Conservation (phyloP, 2,329 filamentous ascomycete genomes). For the Cadophora sp. region DNA sequence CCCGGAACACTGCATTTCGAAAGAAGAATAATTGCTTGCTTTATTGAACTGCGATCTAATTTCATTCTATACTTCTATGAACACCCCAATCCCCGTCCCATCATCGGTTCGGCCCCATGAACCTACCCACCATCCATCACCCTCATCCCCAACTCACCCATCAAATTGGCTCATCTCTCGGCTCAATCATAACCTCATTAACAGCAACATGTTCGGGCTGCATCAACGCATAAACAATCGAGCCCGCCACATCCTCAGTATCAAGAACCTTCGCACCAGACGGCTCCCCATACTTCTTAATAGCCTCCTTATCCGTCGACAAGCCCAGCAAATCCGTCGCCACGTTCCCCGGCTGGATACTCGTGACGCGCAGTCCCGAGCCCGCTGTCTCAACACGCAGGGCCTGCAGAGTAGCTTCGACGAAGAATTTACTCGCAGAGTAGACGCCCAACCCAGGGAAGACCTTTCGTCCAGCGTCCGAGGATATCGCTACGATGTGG, state of each 20-base stretch:
- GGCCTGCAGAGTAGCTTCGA: slow-evolving; percentile 79
- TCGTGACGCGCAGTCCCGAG: slow-evolving; percentile 74
- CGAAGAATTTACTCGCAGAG: slow-evolving; percentile 84
- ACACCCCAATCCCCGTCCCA: background rate
- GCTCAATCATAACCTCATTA: slow-evolving; percentile 82
- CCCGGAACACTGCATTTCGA: background rate
- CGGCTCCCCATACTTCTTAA: slow-evolving; percentile 81
- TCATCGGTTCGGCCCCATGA: background rate
- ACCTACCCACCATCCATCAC: background rate
- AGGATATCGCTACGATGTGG: slow-evolving; percentile 83
- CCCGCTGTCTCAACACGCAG: slow-evolving; percentile 79
- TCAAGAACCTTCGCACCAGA: slow-evolving; percentile 78
- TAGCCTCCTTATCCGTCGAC: slow-evolving; percentile 76
- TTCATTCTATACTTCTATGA: background rate
- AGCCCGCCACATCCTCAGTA: slow-evolving; percentile 72
- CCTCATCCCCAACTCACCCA: background rate
- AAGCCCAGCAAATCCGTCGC: slow-evolving; percentile 76
- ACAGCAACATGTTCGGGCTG: slow-evolving; percentile 80
- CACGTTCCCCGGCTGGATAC: slow-evolving; percentile 79
- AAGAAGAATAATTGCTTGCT: background rate
- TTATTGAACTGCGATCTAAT: background rate
- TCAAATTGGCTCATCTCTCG: slow-evolving; percentile 75
- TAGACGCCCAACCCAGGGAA: slow-evolving; percentile 85
- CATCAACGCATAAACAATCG: slow-evolving; percentile 76
- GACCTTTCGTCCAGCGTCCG: slow-evolving; percentile 81